Percentiles rank a stretch among this genome's conserved stretches.
Evolutionary conservation across 495 filamentous ascomycete genomes (phyloP).

Genomic region (Podospora fimiseda): DNA sequence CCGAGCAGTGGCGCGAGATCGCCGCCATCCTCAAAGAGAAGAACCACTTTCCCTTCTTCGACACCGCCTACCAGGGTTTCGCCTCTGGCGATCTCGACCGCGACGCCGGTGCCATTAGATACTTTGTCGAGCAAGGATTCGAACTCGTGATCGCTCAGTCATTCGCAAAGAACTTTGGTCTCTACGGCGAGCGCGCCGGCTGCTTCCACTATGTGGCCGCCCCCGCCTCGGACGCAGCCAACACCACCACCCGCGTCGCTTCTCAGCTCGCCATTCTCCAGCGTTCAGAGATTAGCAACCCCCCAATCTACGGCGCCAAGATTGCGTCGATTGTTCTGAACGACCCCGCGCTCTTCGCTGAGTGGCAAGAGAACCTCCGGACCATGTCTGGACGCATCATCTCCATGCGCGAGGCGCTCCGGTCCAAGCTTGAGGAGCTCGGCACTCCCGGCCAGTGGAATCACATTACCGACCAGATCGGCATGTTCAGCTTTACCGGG

Average conservation of each 20-base stretch:
- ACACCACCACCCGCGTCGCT: constrained; percentile 60
- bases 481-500: constrained; percentile 98
- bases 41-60: constrained; percentile 96
- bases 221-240: constrained; percentile 57
- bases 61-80: constrained; percentile 97
- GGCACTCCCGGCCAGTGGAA: constrained; percentile 88
- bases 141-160: constrained; percentile 93
- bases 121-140: constrained; percentile 92
- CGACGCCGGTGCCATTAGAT: constrained; percentile 84
- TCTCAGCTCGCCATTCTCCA: constrained; percentile 92
- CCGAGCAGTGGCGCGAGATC: constrained; percentile 89
- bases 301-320: constrained; percentile 85
- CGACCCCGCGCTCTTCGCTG: constrained; percentile 70
- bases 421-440: constrained; percentile 68
- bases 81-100: constrained; percentile 80
- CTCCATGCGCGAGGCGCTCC: constrained; percentile 73
- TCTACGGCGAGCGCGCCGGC: constrained; percentile 93
- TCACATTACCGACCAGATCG: constrained; percentile 97
- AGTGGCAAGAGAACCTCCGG: constrained; percentile 88
- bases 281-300: constrained; percentile 94
- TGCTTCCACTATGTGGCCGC: constrained; percentile 92
- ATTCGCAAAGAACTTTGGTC: constrained; percentile 98
- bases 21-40: constrained; percentile 65
- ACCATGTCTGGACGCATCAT: constrained; percentile 95
- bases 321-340: constrained; percentile 83